A percentile compares a stretch with the other conserved stretches of the same genome.
These are phyloP conservation scores for Pilatotrama ljubarskyi DNA, from an alignment of 768 basidiomycete genomes.

Conservation along the genomic window DNA sequence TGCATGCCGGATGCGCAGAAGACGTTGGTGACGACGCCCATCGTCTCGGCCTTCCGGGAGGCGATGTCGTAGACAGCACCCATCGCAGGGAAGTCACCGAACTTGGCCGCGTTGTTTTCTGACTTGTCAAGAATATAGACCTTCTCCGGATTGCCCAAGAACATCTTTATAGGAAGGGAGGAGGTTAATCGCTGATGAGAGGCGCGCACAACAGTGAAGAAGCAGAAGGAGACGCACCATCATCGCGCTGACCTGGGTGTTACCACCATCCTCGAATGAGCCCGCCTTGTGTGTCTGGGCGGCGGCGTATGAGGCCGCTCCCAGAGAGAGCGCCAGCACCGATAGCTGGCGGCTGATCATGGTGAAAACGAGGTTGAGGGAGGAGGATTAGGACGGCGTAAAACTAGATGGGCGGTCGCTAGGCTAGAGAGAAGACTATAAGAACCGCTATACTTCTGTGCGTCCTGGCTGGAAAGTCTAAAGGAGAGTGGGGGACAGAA, in stretches of 20 bases:
- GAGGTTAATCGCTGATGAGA: neutral
- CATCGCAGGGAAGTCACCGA: slow-evolving; percentile 75
- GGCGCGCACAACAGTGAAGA: slow-evolving; percentile 2
- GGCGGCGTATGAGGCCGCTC: slow-evolving; percentile 29
- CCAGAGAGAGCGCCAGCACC: slow-evolving; percentile 48
- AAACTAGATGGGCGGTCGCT: neutral
- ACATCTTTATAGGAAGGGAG: slow-evolving; percentile 53
- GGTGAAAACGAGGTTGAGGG: slow-evolving; percentile 8
- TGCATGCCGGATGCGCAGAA: slow-evolving; percentile 87
- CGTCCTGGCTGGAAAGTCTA: slow-evolving; percentile 9
- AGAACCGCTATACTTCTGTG: neutral
- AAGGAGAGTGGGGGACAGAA: slow-evolving; percentile 25
- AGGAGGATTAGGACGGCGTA: slow-evolving; percentile 6
- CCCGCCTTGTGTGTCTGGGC: slow-evolving; percentile 28
- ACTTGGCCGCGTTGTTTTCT: slow-evolving; percentile 67
- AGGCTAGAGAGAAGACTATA: neutral
- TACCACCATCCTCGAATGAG: slow-evolving; percentile 34
- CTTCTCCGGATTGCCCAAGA: slow-evolving; percentile 75
- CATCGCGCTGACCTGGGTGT: slow-evolving; percentile 52
- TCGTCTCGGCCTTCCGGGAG: slow-evolving; percentile 55
- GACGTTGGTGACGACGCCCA: slow-evolving; percentile 73
- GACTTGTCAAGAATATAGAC: slow-evolving; percentile 94
- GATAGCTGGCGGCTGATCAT: slow-evolving; percentile 31
- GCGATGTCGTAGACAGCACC: slow-evolving; percentile 72
- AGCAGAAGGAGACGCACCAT: slow-evolving; percentile 41